These are phyloP conservation scores for Luvunga scandens DNA, from an alignment of 345 rosid genomes.

Conservation along the genomic window DNA sequence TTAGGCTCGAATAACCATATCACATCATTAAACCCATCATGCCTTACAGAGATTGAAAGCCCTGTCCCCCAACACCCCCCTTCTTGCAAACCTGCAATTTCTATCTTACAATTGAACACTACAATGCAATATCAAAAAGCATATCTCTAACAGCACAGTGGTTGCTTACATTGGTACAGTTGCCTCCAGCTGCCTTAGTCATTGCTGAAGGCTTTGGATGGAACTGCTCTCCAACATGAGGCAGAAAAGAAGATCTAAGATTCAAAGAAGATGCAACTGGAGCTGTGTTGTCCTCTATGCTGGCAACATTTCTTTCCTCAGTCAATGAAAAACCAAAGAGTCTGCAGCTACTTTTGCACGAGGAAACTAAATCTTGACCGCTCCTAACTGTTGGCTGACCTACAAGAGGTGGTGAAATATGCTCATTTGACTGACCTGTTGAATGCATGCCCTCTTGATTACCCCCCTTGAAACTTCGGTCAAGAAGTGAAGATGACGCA, in stretches of 20 bases:
- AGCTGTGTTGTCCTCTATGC: slow-evolving; percentile 27
- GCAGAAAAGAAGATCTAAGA: slow-evolving; percentile 35
- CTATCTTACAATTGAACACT: slow-evolving; percentile 11
- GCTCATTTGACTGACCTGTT: slow-evolving; percentile 23
- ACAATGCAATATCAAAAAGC: slow-evolving; percentile 46
- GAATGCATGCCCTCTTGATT: slow-evolving; percentile 17
- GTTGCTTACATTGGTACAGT: slow-evolving; percentile 61
- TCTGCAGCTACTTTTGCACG: slow-evolving; percentile 78
- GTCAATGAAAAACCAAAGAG: slow-evolving; percentile 91
- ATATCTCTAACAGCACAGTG: slow-evolving; percentile 41
- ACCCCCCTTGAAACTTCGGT: slow-evolving; percentile 4
- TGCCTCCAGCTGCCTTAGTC: slow-evolving; percentile 43
- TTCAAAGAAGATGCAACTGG: slow-evolving; percentile 26
- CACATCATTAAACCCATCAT: not conserved
- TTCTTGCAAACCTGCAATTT: not conserved
- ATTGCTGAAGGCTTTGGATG: slow-evolving; percentile 37
- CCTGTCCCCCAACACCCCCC: not conserved
- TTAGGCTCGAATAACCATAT: not conserved
- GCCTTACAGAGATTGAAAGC: not conserved
- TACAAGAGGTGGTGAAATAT: slow-evolving; percentile 22
- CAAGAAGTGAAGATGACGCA: slow-evolving; percentile 7
- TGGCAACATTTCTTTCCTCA: slow-evolving; percentile 44
- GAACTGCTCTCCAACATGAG: slow-evolving; percentile 49
- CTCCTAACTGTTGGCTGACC: slow-evolving; percentile 27
- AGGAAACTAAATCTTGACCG: slow-evolving; percentile 40